A percentile compares a stretch with the other conserved stretches of the same genome.
Conservation (phyloP, 371 early-diverging fungal genomes). For the Zancudomyces culisetae region DNA sequence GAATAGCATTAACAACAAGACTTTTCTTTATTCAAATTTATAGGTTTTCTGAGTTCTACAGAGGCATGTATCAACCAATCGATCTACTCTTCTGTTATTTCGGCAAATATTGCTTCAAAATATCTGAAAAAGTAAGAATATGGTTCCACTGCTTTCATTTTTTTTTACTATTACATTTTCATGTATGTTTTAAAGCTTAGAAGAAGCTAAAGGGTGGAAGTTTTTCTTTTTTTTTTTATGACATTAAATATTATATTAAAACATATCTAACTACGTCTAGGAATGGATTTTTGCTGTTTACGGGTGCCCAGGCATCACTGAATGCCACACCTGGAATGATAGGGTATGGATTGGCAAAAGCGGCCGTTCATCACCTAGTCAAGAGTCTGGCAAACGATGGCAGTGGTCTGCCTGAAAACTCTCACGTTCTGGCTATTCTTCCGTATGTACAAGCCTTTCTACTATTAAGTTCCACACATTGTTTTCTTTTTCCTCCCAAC, state of each 20-base stretch:
- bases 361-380: constrained; percentile 81
- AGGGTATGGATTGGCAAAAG: constrained; percentile 91
- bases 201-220: no score
- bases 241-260: neutral
- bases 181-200: no score
- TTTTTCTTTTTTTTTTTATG: neutral
- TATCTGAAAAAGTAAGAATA: constrained; percentile 31
- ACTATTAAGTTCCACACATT: neutral
- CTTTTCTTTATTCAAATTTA: neutral
- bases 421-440: constrained; percentile 50
- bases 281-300: constrained; percentile 61
- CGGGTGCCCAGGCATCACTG: constrained; percentile 63
- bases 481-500: neutral
- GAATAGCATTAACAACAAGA: no score
- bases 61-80: constrained; percentile 63
- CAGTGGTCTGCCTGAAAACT: constrained; percentile 55
- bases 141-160: neutral
- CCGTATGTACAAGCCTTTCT: constrained; percentile 22
- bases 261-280: constrained; percentile 23
- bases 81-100: constrained; percentile 60
- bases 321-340: constrained; percentile 71
- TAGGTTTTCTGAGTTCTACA: constrained; percentile 42
- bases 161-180: neutral
- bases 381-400: constrained; percentile 47
- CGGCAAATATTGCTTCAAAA: constrained; percentile 58